These are phyloP conservation scores for Komagataea norvegica DNA, from an alignment of 1,139 yeast species.

Conservation along the genomic window DNA sequence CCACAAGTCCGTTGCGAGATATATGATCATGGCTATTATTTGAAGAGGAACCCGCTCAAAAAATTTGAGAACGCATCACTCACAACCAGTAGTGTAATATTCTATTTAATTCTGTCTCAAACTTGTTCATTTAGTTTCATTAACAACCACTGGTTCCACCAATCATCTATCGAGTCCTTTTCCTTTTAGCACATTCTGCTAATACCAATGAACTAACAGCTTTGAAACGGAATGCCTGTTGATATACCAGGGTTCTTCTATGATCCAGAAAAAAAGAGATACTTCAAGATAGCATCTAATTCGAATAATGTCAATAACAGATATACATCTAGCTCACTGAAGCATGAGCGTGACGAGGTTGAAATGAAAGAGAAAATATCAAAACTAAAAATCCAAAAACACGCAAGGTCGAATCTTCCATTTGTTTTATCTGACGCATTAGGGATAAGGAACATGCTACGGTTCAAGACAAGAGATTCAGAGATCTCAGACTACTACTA, in stretches of 20 bases:
- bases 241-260: slow-evolving; percentile 25
- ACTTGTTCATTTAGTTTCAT: no score
- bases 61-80: no score
- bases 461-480: slow-evolving; percentile 2
- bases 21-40: no score
- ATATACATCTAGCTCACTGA: slow-evolving; percentile 13
- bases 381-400: slow-evolving; percentile 1
- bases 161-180: no score
- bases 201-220: no score
- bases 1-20: no score
- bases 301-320: slow-evolving; percentile 8
- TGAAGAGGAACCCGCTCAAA: no score
- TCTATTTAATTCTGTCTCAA: no score
- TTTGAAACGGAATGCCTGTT: no score
- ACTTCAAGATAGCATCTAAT: slow-evolving; percentile 23
- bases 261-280: slow-evolving; percentile 22
- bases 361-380: slow-evolving; percentile 7
- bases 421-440: slow-evolving; percentile 5
- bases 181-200: no score
- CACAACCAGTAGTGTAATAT: no score
- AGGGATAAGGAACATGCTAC: slow-evolving; percentile 2
- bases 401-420: background rate
- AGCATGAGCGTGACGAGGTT: slow-evolving; percentile 11
- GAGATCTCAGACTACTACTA: slow-evolving; percentile 3
- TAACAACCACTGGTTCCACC: no score